Base-by-base conservation (phyloP, 495 filamentous ascomycete genomes). In the Cudoniella acicularis region DNA sequence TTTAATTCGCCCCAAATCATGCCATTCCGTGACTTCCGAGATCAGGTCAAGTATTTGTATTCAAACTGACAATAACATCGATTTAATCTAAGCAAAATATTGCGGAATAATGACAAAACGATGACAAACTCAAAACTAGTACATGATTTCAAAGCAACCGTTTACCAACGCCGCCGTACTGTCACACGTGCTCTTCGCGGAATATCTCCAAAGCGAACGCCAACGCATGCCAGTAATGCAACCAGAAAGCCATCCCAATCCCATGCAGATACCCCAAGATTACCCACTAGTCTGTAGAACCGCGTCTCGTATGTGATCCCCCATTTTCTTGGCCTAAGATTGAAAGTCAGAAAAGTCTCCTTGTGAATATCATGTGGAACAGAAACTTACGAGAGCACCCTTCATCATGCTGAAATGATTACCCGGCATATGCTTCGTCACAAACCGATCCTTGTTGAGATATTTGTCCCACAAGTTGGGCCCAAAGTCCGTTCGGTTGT, bases 391-490 rank as follows among this genome's bases (percentile, higher is more conserved):
- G 53, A 76, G 57, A 24, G 79, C 73, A 59, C 79, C 82, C 55
- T 81, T 80, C 81, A 89, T 87, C 86, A 88, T 88, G 1, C 78
- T 80, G 69, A 87, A 87, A 68, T 89, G 86, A 57, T 88, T 86
- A 3, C 86, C 86, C 2, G 78, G 78, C 83, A 88, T 87, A 61
- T 85, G 82, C 20, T 73, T 67, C 62, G 78, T 83, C n/a, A 66
- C 66, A 63, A 91, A 81, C 69, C 88, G 89, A 57, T 83, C 70
- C 11, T 72, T 59, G 42, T 87, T 85, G 21, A 88, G 84, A 58
- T 89, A 85, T n/a, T 30, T 57, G 60, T 89, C 88, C 90, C 90
- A 95, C 26, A 84, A 78, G 71, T 92, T 90, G 42, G 87, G 83
- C 10, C 86, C 85, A 63, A 95, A 91, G 67, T 91, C 86, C 0